Evolutionary conservation across 306 rosid species (phyloP).

Genomic region (Lupinus albus): DNA sequence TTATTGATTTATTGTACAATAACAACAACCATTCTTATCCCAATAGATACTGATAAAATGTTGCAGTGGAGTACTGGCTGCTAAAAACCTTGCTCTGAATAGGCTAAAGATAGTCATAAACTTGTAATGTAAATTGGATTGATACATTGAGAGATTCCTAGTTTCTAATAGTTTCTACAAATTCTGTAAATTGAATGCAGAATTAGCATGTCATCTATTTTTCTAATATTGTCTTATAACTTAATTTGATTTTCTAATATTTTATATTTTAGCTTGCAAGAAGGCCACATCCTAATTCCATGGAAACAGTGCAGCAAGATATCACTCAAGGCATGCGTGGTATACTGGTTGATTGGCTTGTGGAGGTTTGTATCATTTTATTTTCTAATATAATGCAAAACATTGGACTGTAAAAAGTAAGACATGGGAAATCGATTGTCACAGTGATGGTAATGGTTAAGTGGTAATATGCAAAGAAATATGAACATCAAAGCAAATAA

Average conservation of each 20-base stretch:
- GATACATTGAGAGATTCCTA: background rate
- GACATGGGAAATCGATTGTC: background rate
- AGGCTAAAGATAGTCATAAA: background rate
- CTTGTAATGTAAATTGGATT: background rate
- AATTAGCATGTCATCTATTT: constrained; percentile 20
- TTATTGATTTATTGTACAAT: background rate
- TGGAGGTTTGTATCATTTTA: constrained; percentile 67
- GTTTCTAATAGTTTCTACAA: background rate
- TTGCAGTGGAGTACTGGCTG: background rate
- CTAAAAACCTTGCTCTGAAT: background rate
- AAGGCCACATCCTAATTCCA: constrained; percentile 65
- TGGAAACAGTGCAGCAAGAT: constrained; percentile 76
- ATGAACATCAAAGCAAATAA: too few relatives aligned
- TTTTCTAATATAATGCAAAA: constrained; percentile 22
- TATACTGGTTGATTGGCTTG: constrained; percentile 96
- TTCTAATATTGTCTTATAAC: constrained; percentile 25
- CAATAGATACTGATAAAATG: constrained; percentile 11
- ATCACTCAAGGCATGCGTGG: constrained; percentile 87
- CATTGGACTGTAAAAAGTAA: background rate
- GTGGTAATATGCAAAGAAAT: background rate
- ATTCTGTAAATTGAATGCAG: background rate
- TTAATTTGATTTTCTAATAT: constrained; percentile 17
- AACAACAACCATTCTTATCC: background rate
- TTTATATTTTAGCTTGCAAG: constrained; percentile 62
- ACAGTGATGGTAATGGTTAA: background rate